Evolutionary conservation across 306 rosid species (phyloP).

Genomic region (Purshia tridentata): DNA sequence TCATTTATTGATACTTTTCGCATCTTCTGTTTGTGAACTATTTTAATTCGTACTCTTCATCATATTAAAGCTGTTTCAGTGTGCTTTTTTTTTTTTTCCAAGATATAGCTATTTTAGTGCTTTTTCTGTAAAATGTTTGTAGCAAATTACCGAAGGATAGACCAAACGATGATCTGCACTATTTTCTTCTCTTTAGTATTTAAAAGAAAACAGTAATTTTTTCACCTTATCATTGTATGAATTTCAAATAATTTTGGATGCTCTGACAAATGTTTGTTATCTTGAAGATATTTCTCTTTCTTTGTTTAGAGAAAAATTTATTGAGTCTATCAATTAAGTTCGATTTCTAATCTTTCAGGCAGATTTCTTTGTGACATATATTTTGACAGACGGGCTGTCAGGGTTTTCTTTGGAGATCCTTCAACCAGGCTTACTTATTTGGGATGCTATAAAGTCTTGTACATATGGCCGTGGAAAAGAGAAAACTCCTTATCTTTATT

Average conservation of each 20-base stretch:
- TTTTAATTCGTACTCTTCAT: background rate
- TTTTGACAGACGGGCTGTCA: constrained; percentile 77
- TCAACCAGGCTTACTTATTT: constrained; percentile 74
- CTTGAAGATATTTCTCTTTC: background rate
- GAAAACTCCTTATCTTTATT: constrained; percentile 62
- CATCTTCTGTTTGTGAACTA: background rate
- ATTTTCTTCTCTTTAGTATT: background rate
- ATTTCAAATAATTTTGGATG: background rate
- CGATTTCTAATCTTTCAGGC: constrained; percentile 54
- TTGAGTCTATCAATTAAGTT: background rate
- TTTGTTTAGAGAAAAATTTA: too few relatives aligned
- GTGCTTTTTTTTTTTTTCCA: background rate
- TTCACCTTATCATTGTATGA: background rate
- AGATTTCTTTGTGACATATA: constrained; percentile 90
- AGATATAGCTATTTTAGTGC: background rate
- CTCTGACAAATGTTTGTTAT: background rate
- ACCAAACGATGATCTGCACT: background rate
- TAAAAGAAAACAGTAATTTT: too few relatives aligned
- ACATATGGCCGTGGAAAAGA: constrained; percentile 34
- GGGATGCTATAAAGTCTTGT: constrained; percentile 59
- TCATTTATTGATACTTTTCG: constrained; percentile 19
- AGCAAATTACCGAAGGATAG: background rate
- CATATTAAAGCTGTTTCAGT: background rate
- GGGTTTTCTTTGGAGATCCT: constrained; percentile 91
- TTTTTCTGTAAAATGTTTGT: background rate